Conservation (phyloP, 2,329 filamentous ascomycete species). For the Ilyonectria robusta region DNA sequence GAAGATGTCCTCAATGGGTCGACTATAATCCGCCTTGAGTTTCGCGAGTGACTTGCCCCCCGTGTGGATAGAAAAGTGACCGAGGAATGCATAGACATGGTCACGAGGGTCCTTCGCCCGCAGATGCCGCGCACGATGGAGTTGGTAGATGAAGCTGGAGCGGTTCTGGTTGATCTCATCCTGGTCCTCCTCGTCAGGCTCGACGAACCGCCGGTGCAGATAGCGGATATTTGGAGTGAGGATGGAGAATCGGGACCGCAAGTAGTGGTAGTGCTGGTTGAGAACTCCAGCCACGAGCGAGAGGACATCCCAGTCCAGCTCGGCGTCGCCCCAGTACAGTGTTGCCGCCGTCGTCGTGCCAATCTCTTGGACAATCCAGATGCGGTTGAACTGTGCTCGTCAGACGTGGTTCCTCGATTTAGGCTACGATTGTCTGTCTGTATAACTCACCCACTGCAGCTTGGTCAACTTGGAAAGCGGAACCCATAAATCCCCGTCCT, state of each 20-base stretch:
- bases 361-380: conserved; percentile 57
- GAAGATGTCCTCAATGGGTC: conserved; percentile 50
- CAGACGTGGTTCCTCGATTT: not conserved
- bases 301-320: conserved; percentile 52
- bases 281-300: conserved; percentile 51
- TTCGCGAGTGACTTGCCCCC: conserved; percentile 42
- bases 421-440: not conserved
- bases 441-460: conserved; percentile 51
- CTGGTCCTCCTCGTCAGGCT: conserved; percentile 45
- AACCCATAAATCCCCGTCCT: conserved; percentile 48
- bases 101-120: conserved; percentile 52
- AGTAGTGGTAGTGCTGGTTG: conserved; percentile 52
- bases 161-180: conserved; percentile 50
- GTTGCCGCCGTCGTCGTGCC: conserved; percentile 52
- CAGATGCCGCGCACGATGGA: conserved; percentile 53
- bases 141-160: conserved; percentile 54
- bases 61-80: conserved; percentile 51
- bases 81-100: conserved; percentile 54
- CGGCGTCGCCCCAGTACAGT: conserved; percentile 52
- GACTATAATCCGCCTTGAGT: conserved; percentile 50
- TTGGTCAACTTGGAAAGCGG: conserved; percentile 52
- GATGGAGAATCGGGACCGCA: conserved; percentile 49
- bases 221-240: conserved; percentile 53
- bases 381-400: conserved; percentile 50
- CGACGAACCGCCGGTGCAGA: conserved; percentile 51